A percentile compares a stretch with the other conserved stretches of the same genome.
Evolutionary conservation across 2,329 filamentous ascomycete species (phyloP).

Genomic region (Fusarium luffae): DNA sequence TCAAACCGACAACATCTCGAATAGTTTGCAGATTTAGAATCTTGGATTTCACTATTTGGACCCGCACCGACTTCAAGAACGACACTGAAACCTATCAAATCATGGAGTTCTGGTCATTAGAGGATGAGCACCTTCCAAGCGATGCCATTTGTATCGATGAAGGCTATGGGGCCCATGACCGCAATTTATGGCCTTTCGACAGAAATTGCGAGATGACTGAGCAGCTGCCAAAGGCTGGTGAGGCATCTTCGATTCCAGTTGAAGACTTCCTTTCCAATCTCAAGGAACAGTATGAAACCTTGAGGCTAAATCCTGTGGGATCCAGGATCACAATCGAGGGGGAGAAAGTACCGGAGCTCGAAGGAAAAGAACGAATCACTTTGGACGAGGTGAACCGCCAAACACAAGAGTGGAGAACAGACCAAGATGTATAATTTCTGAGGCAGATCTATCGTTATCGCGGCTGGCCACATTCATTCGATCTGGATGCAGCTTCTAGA

Average conservation of each 20-base stretch:
- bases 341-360: rapidly evolving
- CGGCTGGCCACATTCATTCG: not conserved
- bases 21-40: too few relatives aligned
- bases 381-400: not conserved
- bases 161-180: not conserved
- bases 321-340: not conserved
- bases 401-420: not conserved
- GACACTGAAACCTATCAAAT: not conserved
- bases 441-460: constrained; percentile 1
- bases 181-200: not conserved
- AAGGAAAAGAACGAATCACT: not conserved
- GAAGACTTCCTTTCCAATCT: not conserved
- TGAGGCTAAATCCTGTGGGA: not conserved
- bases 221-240: rapidly evolving
- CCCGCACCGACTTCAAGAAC: not conserved
- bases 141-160: not conserved
- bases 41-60: too few relatives aligned
- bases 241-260: not conserved
- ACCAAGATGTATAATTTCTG: constrained; percentile 1
- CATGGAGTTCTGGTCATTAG: not conserved
- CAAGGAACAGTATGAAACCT: not conserved
- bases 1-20: not conserved
- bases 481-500: not conserved
- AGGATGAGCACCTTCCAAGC: not conserved
- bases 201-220: not conserved